Percentiles rank a stretch among this genome's conserved stretches.
These are phyloP conservation scores for Cladorrhinum sp. DNA, from an alignment of 2,329 filamentous ascomycete species.

Conservation along the genomic window DNA sequence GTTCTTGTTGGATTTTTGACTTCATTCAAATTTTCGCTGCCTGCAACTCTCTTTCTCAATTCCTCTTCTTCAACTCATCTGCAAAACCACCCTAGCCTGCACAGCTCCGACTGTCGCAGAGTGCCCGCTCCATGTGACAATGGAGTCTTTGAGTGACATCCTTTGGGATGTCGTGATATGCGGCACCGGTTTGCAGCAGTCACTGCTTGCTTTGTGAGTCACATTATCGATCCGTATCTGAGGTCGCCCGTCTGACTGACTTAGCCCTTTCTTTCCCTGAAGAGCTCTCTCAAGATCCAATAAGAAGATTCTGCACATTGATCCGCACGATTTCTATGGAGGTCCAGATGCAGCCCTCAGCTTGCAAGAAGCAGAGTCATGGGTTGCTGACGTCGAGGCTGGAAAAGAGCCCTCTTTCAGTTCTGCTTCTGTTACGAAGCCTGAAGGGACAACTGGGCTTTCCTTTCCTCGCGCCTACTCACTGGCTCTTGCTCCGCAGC, in stretches of 20 bases:
- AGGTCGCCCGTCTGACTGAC: conserved; percentile 66
- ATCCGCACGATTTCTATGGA: conserved; percentile 85
- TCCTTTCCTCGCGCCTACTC: conserved; percentile 72
- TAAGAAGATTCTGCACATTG: conserved; percentile 88
- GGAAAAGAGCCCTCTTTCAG: conserved; percentile 34
- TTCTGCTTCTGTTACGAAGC: conserved; percentile 39
- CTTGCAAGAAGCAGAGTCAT: conserved; percentile 75
- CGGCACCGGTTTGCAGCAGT: conserved; percentile 75
- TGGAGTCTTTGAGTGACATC: conserved; percentile 73
- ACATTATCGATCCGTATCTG: conserved; percentile 20
- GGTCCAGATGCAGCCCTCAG: conserved; percentile 81
- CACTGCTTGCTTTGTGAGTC: conserved; percentile 73
- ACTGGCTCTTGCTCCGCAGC: conserved; percentile 77
- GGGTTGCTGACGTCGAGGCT: conserved; percentile 51
- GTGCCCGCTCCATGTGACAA: conserved; percentile 35
- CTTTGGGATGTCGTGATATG: conserved; percentile 77
- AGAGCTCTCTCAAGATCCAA: conserved; percentile 90
- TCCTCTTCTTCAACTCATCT: conserved; percentile 5
- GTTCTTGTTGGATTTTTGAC: conserved; percentile 11
- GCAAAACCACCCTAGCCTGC: conserved; percentile 2
- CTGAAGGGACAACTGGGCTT: conserved; percentile 42
- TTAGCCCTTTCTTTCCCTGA: conserved; percentile 47
- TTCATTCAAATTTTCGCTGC: conserved; percentile 26
- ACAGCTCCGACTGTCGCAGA: conserved; percentile 11
- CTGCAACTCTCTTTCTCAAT: conserved; percentile 10